phyloP scores from a whole-genome alignment of 2,329 filamentous ascomycete species.

The Lecanosticta acicola region DNA sequence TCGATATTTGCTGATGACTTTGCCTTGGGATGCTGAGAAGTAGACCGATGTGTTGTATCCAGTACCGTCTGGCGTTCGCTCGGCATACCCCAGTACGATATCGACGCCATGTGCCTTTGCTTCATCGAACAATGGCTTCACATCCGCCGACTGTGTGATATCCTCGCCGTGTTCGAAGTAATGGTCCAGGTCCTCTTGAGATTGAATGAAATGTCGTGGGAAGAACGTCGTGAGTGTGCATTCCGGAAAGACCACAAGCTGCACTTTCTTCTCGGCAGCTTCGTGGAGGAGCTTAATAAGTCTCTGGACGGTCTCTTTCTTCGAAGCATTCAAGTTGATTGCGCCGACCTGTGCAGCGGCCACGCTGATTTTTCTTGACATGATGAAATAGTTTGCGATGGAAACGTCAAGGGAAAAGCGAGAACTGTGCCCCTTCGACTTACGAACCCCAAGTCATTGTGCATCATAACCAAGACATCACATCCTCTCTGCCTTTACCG shows the following conservation, averaged over 20 bases:
- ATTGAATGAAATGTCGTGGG: conserved; percentile 42
- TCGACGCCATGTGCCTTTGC: conserved; percentile 47
- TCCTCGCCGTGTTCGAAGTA: conserved; percentile 50
- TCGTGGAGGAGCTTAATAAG: conserved; percentile 47
- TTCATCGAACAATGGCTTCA: conserved; percentile 46
- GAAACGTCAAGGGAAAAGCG: no score
- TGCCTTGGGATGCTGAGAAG: conserved; percentile 41
- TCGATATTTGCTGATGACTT: conserved; percentile 49
- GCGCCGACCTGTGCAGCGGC: conserved; percentile 53
- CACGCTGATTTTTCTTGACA: conserved; percentile 42
- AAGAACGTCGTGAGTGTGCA: conserved; percentile 55
- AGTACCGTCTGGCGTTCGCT: conserved; percentile 41
- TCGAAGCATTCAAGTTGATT: conserved; percentile 40
- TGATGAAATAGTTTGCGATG: no score
- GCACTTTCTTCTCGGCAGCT: conserved; percentile 42
- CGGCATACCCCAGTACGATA: conserved; percentile 50
- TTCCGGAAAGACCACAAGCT: conserved; percentile 52
- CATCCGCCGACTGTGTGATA: conserved; percentile 39
- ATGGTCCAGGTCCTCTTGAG: conserved; percentile 38
- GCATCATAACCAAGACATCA: background rate
- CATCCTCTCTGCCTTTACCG: background rate
- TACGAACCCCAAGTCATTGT: background rate
- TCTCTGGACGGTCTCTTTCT: conserved; percentile 42
- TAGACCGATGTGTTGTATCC: conserved; percentile 51
- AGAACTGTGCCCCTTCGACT: background rate